phyloP scores from a whole-genome alignment of 2,329 filamentous ascomycete species.

The Seiridium unicorne region DNA sequence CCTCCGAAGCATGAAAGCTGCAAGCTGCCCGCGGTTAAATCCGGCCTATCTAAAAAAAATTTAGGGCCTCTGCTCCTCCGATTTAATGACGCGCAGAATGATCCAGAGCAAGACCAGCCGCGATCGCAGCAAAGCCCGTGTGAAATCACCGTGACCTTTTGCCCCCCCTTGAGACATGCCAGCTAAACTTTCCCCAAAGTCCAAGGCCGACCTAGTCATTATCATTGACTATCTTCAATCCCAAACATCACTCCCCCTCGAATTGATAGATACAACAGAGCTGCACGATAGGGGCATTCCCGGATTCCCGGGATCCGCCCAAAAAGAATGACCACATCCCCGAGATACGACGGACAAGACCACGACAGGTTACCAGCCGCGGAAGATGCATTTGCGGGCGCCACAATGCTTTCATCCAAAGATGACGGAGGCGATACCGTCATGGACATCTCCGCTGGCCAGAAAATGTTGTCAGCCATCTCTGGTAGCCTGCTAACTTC shows the following conservation, averaged over 20 bases:
- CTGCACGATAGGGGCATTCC: conserved; percentile 19
- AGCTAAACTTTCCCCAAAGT: background rate
- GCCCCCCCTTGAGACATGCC: background rate
- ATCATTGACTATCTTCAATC: background rate
- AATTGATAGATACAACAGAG: background rate
- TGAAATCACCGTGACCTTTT: background rate
- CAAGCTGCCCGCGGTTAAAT: background rate
- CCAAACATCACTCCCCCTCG: background rate
- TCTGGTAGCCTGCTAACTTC: conserved; percentile 89
- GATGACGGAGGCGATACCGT: conserved; percentile 40
- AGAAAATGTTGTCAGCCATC: conserved; percentile 95
- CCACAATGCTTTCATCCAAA: conserved; percentile 29
- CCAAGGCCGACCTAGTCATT: conserved; percentile 10
- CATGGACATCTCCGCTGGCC: conserved; percentile 72
- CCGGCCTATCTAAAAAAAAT: background rate
- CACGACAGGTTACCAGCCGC: conserved; percentile 34
- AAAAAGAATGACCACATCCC: conserved; percentile 18
- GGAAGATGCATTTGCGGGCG: conserved; percentile 31
- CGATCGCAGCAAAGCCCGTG: conserved; percentile 5
- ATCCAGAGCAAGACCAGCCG: conserved; percentile 3
- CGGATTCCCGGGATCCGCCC: conserved; percentile 22
- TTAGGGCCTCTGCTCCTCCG: background rate
- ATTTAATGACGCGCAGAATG: conserved; percentile 20
- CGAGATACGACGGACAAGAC: conserved; percentile 29
- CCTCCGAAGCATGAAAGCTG: no score